phyloP scores from a whole-genome alignment of 1,284 basidiomycete genomes.

The Grifola frondosa region DNA sequence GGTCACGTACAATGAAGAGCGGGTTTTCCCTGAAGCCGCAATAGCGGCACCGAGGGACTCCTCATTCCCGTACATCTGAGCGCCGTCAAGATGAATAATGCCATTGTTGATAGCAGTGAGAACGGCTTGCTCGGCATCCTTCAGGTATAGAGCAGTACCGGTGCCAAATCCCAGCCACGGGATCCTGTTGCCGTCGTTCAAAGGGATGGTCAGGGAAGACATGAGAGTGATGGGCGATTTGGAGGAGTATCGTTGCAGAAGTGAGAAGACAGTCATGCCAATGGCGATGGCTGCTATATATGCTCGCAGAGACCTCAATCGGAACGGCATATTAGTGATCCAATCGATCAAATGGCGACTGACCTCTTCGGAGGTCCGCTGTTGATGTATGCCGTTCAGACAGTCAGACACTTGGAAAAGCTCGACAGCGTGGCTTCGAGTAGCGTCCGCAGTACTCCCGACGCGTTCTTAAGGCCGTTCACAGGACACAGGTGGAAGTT shows the following conservation, averaged over 20 bases:
- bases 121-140: slow-evolving; percentile 53
- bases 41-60: slow-evolving; percentile 53
- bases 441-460: neutral
- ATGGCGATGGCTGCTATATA: slow-evolving; percentile 17
- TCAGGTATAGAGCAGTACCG: slow-evolving; percentile 56
- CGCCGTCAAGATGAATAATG: slow-evolving; percentile 71
- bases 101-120: slow-evolving; percentile 56
- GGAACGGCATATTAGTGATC: slow-evolving; percentile 7
- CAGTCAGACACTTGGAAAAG: too few relatives aligned
- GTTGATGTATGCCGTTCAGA: too few relatives aligned
- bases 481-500: neutral
- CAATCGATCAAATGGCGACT: slow-evolving; percentile 12
- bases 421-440: too few relatives aligned
- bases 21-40: slow-evolving; percentile 50
- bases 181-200: slow-evolving; percentile 58
- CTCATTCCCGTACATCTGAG: slow-evolving; percentile 68
- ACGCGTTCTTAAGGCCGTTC: slow-evolving; percentile 3
- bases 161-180: slow-evolving; percentile 73
- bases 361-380: too few relatives aligned
- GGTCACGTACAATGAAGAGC: slow-evolving; percentile 61
- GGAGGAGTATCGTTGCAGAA: slow-evolving; percentile 21
- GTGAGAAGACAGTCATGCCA: slow-evolving; percentile 16
- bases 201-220: slow-evolving; percentile 41
- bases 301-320: slow-evolving; percentile 8
- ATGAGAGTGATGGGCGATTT: slow-evolving; percentile 25